A percentile compares a stretch with the other conserved stretches of the same genome.
These are phyloP conservation scores for Debaryomyces nepalensis DNA, from an alignment of 1,139 yeast species.

Conservation along the genomic window DNA sequence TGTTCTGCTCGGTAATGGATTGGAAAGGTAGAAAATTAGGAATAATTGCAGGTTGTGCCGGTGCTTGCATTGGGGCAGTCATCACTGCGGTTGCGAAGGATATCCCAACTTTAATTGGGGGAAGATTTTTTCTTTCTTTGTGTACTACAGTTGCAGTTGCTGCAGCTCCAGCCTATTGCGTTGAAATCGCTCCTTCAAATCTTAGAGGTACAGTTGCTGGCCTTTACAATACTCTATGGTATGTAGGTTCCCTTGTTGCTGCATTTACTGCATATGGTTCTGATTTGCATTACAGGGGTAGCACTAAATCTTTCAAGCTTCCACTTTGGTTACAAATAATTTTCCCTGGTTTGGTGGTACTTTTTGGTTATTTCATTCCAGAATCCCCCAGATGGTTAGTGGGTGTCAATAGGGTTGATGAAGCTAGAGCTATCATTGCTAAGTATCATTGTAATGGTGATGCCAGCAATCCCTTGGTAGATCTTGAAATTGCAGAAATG, in stretches of 20 bases:
- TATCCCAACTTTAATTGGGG: conserved; percentile 25
- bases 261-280: conserved; percentile 33
- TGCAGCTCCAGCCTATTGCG: conserved; percentile 29
- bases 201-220: conserved; percentile 30
- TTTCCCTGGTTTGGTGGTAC: conserved; percentile 17
- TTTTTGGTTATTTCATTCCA: conserved; percentile 45
- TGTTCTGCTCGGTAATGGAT: conserved; percentile 26
- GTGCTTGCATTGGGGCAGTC: conserved; percentile 28
- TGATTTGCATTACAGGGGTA: conserved; percentile 23
- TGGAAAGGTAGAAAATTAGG: conserved; percentile 24
- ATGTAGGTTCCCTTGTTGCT: conserved; percentile 30
- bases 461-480: conserved; percentile 18
- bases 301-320: conserved; percentile 22
- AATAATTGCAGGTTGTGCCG: conserved; percentile 24
- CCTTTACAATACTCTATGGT: conserved; percentile 28
- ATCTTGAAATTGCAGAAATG: conserved; percentile 26
- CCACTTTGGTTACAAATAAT: conserved; percentile 22
- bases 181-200: conserved; percentile 30
- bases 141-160: conserved; percentile 19
- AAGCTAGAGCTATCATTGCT: conserved; percentile 37
- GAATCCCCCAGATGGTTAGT: conserved; percentile 65
- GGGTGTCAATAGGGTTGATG: conserved; percentile 37
- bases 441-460: conserved; percentile 29
- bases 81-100: conserved; percentile 28
- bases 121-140: conserved; percentile 27